Evolutionary conservation across 2,329 filamentous ascomycete species (phyloP).

Genomic region (Paramyrothecium sp.): DNA sequence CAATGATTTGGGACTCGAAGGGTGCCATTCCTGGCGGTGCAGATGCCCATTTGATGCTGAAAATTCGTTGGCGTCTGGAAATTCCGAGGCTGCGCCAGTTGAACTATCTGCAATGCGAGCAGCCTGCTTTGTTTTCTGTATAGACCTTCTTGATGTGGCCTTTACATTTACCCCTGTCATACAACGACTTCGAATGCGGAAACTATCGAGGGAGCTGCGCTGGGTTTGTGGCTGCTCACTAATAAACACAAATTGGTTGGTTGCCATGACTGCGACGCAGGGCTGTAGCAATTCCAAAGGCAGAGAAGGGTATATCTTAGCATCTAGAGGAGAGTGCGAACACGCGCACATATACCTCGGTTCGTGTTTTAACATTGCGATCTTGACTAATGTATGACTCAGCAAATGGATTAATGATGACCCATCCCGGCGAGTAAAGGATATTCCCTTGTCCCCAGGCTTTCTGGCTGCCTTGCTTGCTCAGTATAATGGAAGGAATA

Average conservation of each 20-base stretch:
- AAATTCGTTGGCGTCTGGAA: neutral
- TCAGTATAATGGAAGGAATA: too few relatives aligned
- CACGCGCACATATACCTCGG: too few relatives aligned
- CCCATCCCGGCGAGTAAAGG: too few relatives aligned
- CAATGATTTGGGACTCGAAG: neutral
- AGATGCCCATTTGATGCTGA: neutral
- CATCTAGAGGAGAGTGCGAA: neutral
- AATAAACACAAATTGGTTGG: neutral
- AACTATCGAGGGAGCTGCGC: neutral
- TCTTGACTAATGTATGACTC: too few relatives aligned
- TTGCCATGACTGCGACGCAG: neutral
- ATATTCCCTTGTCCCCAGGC: too few relatives aligned
- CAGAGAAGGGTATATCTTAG: neutral
- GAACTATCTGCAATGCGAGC: neutral
- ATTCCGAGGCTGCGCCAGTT: neutral
- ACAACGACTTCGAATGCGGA: neutral
- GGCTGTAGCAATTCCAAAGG: neutral
- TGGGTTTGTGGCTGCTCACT: neutral
- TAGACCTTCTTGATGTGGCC: neutral
- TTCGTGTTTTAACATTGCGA: too few relatives aligned
- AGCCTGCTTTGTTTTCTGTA: neutral
- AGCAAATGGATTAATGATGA: too few relatives aligned
- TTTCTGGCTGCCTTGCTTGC: too few relatives aligned
- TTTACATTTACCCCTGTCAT: neutral
- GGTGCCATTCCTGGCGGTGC: neutral